These are phyloP conservation scores for Solanum tarijense DNA, from an alignment of 257 asterid species.

Conservation along the genomic window DNA sequence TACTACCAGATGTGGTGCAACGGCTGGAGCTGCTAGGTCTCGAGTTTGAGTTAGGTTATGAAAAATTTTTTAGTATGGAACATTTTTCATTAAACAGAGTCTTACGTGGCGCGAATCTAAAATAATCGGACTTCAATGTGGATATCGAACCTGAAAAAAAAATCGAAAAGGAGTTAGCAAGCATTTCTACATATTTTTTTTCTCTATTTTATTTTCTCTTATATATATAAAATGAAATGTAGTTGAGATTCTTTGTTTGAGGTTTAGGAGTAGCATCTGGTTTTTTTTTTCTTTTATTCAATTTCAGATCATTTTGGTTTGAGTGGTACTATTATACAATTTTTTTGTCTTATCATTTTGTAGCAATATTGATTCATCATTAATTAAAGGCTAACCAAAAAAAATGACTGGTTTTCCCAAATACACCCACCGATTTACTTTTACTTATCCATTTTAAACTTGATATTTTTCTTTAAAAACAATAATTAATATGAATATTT, in stretches of 20 bases:
- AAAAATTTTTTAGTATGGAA: too few species aligned
- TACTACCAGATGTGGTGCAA: too few species aligned
- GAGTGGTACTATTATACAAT: not conserved
- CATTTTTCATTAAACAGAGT: rapidly evolving
- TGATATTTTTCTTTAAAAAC: too few species aligned
- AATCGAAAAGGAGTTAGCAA: not conserved
- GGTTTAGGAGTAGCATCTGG: not conserved
- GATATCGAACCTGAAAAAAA: too few species aligned
- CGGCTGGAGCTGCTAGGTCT: too few species aligned
- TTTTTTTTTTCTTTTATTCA: not conserved
- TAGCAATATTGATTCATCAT: not conserved
- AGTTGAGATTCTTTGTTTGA: not conserved
- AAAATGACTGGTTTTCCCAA: not conserved
- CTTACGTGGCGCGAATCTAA: too few species aligned
- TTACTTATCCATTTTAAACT: too few species aligned
- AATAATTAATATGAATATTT: too few species aligned
- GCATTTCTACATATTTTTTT: not conserved
- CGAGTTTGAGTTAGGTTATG: rapidly evolving
- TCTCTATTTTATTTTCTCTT: not conserved
- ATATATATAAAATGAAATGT: not conserved
- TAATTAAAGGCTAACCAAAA: not conserved
- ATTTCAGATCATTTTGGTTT: not conserved
- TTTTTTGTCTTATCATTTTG: not conserved
- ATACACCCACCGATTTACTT: not conserved
- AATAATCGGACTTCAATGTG: too few species aligned